Evolutionary conservation across 371 early-diverging fungal genomes (phyloP), one percentile per base, ranked within the genome.

Genomic region (Lichtheimia hyalospora): DNA sequence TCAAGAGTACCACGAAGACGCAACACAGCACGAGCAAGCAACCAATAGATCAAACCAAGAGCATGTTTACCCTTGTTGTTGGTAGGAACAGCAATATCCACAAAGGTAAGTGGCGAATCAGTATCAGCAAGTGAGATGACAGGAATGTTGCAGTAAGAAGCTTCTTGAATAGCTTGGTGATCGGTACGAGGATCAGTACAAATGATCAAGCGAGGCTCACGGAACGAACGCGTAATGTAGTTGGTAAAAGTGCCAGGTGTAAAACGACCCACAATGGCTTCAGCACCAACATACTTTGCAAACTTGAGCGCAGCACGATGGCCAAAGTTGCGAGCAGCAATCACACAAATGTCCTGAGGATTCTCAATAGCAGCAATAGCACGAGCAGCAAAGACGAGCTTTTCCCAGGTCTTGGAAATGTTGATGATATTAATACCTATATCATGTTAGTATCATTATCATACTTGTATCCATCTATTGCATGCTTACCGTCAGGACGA

Each of bases 171-270:
- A 71, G 99, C 93, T 87, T 99, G 99, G 84, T 93, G 91, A 82
- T 99, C 99, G 60, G 96, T 89, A 71, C 90, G 91, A 69, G 99
- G 97, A 85, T 99, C 99, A 61, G 98, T 93, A 65, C 96, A 96
- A 70, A 99, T 88, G 75, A 99, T 91, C 63, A 99, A 76, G 61
- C 97, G 91, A 66, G 99, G 99, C 83, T 99, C 99, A 76, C 92
- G 91, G 91, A 99, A 96, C 60, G 94, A 84, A 70, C 95, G 96
- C 68, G 99, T 99, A 83, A 93, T 95, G 86, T 97, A 94, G 85
- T 99, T 99, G 73, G 99, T 99, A 87, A 99, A 99, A 77, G 96
- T 97, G 85, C 99, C 99, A 66, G 99, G 99, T 72, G 99, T 98
- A 92, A 99, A 99, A 69, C 99, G 93, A 77, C 99, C 99, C 57